Evolutionary conservation across 1,139 yeast species (phyloP).

Genomic region (Eremothecium coryli): DNA sequence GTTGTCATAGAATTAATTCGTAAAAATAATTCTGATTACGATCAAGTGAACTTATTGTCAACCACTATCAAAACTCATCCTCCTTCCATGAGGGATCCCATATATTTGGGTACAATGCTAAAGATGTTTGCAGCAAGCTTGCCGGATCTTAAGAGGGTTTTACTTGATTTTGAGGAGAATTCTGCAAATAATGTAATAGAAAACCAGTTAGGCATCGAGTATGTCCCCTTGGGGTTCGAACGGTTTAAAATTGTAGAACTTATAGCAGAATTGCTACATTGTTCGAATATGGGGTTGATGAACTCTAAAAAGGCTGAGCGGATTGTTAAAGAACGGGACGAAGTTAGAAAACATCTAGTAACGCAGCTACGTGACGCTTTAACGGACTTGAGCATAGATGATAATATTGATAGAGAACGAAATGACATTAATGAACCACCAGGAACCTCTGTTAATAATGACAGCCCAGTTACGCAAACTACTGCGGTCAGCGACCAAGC

Average conservation of each 20-base stretch:
- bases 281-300: slow-evolving; percentile 90
- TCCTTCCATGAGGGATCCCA: slow-evolving; percentile 85
- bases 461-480: slow-evolving; percentile 1
- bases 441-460: not conserved
- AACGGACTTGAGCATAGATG: slow-evolving; percentile 31
- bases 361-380: slow-evolving; percentile 28
- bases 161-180: slow-evolving; percentile 17
- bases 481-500: slow-evolving; percentile 7
- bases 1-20: slow-evolving; percentile 90
- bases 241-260: slow-evolving; percentile 91
- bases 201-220: slow-evolving; percentile 26
- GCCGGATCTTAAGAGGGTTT: slow-evolving; percentile 38
- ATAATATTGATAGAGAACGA: slow-evolving; percentile 8
- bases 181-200: slow-evolving; percentile 11
- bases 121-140: slow-evolving; percentile 29
- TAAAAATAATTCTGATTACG: slow-evolving; percentile 93
- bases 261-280: slow-evolving; percentile 88
- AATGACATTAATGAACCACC: slow-evolving; percentile 4
- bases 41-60: slow-evolving; percentile 73
- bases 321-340: slow-evolving; percentile 68
- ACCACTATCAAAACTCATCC: slow-evolving; percentile 79
- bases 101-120: slow-evolving; percentile 34
- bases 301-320: slow-evolving; percentile 79
- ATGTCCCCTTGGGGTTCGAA: slow-evolving; percentile 88
- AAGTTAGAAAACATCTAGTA: slow-evolving; percentile 42